Evolutionary conservation across 225 moss, liverwort and hornwort genomes (phyloP).

Genomic region (Pseudisothecium myosuroides): DNA sequence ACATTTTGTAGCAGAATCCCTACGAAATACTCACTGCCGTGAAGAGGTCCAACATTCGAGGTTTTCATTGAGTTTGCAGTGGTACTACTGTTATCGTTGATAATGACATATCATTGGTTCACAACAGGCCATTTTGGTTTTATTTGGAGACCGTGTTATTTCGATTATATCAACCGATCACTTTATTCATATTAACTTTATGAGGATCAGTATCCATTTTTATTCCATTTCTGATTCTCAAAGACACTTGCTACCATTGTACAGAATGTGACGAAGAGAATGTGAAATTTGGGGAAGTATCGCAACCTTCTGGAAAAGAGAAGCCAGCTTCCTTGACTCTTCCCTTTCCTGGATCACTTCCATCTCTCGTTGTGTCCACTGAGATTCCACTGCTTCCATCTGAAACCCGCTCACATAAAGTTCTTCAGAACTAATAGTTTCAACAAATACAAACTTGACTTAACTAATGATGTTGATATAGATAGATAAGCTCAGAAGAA

Average conservation of each 20-base stretch:
- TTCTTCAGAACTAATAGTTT: background rate
- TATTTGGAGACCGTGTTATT: background rate
- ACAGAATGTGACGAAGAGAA: background rate
- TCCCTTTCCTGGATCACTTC: constrained; percentile 28
- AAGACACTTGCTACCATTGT: background rate
- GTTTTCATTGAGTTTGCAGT: background rate
- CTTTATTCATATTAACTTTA: background rate
- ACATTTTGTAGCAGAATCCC: background rate
- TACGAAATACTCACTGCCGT: background rate
- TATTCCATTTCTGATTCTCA: background rate
- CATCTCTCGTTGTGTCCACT: constrained; percentile 40
- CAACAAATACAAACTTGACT: background rate
- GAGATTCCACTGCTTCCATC: constrained; percentile 43
- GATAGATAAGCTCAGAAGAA: background rate
- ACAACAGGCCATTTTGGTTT: background rate
- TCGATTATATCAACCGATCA: background rate
- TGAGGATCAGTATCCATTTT: background rate
- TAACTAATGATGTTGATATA: background rate
- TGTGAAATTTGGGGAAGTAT: background rate
- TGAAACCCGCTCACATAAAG: background rate
- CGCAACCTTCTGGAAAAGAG: constrained; percentile 35
- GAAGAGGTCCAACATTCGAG: background rate
- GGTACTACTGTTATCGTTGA: background rate
- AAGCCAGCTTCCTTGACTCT: constrained; percentile 30
- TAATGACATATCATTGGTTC: background rate